phyloP scores from a whole-genome alignment of 805 yeast genomes.

The Saccharomyces cerevisiae region DNA sequence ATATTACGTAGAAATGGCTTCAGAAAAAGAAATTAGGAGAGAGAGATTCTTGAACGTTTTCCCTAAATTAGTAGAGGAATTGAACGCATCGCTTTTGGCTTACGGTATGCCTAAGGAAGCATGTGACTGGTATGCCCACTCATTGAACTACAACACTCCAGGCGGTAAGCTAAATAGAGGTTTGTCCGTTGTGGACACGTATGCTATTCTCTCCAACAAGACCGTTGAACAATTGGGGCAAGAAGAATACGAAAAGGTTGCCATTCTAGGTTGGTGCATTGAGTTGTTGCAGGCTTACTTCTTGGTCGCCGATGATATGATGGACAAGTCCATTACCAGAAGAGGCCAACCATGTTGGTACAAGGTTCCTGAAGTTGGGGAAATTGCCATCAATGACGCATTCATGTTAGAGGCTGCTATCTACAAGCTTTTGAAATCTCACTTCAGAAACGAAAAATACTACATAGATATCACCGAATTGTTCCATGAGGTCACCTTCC shows the following conservation, averaged over 20 bases:
- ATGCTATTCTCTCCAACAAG: slow-evolving; percentile 62
- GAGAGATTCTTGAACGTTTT: slow-evolving; percentile 57
- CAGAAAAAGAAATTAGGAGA: slow-evolving; percentile 29
- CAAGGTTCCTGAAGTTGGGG: slow-evolving; percentile 66
- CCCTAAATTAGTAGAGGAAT: slow-evolving; percentile 70
- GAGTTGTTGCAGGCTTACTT: slow-evolving; percentile 94
- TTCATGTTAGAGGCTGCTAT: slow-evolving; percentile 95
- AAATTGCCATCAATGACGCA: slow-evolving; percentile 94
- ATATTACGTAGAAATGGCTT: not conserved
- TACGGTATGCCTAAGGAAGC: slow-evolving; percentile 86
- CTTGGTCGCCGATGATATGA: slow-evolving; percentile 96
- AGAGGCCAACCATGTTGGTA: slow-evolving; percentile 99
- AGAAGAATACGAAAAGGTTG: slow-evolving; percentile 74
- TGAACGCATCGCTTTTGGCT: slow-evolving; percentile 47
- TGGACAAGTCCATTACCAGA: slow-evolving; percentile 94
- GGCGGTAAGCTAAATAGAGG: slow-evolving; percentile 98
- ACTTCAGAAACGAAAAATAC: slow-evolving; percentile 73
- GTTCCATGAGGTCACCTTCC: slow-evolving; percentile 95
- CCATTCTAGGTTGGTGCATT: slow-evolving; percentile 90
- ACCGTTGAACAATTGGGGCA: slow-evolving; percentile 49
- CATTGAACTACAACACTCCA: slow-evolving; percentile 77
- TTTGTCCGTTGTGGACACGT: slow-evolving; percentile 88
- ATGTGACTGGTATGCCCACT: slow-evolving; percentile 69
- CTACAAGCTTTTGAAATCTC: slow-evolving; percentile 78
- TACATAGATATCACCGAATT: slow-evolving; percentile 86